Percentiles rank a stretch among this genome's conserved stretches.
Conservation (phyloP, 2,329 filamentous ascomycete species). For the Colletotrichum echinochloae region DNA sequence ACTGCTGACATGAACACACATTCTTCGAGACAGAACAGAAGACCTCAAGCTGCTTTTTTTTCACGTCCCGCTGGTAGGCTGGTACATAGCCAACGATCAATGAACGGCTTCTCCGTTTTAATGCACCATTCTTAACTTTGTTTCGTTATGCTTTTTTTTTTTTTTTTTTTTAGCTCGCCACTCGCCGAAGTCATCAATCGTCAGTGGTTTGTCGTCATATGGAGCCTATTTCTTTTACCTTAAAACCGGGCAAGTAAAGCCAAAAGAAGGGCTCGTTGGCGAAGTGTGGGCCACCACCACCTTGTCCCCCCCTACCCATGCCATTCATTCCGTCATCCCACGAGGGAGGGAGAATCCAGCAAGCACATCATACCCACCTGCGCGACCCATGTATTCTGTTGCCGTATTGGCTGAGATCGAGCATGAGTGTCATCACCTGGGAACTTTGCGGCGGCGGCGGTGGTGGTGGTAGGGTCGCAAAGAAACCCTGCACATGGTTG, state of each 20-base stretch:
- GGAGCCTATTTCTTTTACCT: background rate
- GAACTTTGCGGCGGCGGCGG: constrained; percentile 3
- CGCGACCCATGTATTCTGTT: background rate
- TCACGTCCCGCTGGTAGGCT: constrained; percentile 1
- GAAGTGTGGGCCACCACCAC: constrained; percentile 4
- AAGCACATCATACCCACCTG: constrained; percentile 11
- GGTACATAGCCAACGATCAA: background rate
- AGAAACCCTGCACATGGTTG: constrained; percentile 26
- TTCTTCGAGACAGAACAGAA: background rate
- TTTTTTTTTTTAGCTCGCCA: background rate
- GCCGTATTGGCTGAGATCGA: background rate
- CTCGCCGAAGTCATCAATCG: constrained; percentile 1
- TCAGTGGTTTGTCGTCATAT: constrained; percentile 10
- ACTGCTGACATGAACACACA: background rate
- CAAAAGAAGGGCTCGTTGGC: background rate
- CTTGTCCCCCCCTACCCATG: constrained; percentile 16
- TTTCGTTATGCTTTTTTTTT: background rate
- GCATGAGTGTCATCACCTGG: constrained; percentile 4
- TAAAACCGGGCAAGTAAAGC: constrained; percentile 21
- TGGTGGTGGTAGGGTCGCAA: constrained; percentile 7
- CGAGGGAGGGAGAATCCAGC: constrained; percentile 10
- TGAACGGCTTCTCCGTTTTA: background rate
- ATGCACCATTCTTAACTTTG: background rate
- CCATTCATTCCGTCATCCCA: constrained; percentile 31
- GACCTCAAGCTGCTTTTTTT: constrained; percentile 1